Evolutionary conservation across 495 filamentous ascomycete species (phyloP).

Genomic region (Jackrogersella multiformis): DNA sequence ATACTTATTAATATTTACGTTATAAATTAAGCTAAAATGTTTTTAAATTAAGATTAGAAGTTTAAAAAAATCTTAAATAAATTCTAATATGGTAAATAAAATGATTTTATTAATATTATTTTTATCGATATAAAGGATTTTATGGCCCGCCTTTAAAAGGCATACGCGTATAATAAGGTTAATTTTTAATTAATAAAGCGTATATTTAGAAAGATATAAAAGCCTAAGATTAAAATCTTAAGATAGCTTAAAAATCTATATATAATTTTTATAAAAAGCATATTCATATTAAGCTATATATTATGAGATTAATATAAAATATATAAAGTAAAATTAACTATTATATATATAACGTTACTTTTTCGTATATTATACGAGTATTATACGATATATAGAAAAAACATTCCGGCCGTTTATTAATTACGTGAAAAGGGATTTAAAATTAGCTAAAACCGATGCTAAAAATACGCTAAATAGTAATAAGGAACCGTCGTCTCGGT

Average conservation of each 20-base stretch:
- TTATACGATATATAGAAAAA: background rate
- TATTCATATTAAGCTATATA: background rate
- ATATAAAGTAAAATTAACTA: background rate
- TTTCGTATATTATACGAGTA: too few relatives aligned
- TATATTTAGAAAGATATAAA: background rate
- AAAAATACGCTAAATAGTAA: slow-evolving; percentile 1
- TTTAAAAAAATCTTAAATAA: background rate
- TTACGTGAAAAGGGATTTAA: background rate
- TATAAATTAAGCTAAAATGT: too few relatives aligned
- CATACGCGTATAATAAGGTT: background rate
- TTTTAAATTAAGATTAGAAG: too few relatives aligned
- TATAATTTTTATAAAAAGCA: background rate
- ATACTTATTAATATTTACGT: background rate
- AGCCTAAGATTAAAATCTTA: background rate
- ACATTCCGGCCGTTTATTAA: background rate
- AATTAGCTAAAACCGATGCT: background rate
- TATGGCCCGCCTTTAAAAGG: background rate
- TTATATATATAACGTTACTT: background rate
- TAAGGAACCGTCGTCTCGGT: background rate
- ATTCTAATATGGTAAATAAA: background rate
- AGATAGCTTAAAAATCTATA: background rate
- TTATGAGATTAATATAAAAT: background rate
- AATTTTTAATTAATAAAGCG: background rate
- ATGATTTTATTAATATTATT: background rate
- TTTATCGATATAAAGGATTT: background rate